phyloP scores from a whole-genome alignment of 768 basidiomycete species.

The Phaffia tasmanica region DNA sequence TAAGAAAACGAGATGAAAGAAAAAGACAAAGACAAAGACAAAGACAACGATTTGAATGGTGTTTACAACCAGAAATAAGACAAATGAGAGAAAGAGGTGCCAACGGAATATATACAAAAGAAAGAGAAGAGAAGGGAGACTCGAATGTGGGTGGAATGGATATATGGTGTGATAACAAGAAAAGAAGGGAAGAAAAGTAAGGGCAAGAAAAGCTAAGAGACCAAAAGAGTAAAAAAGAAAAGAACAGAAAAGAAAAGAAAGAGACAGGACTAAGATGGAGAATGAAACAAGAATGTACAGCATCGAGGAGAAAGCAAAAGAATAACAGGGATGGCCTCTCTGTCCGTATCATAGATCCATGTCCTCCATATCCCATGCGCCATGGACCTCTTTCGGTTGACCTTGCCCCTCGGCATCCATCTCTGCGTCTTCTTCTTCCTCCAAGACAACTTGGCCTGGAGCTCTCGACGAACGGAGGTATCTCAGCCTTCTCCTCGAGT shows the following conservation, averaged over 20 bases:
- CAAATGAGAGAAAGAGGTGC: not conserved
- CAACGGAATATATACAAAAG: not conserved
- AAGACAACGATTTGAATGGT: too few species aligned
- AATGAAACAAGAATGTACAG: not conserved
- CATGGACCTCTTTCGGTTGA: not conserved
- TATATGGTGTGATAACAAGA: not conserved
- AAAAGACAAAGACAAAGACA: too few species aligned
- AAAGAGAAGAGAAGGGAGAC: not conserved
- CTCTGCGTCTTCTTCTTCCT: not conserved
- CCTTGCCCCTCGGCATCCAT: not conserved
- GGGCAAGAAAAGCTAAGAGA: not conserved
- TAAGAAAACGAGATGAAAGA: too few species aligned
- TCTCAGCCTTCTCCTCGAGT: not conserved
- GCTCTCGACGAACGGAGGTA: not conserved
- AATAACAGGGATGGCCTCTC: not conserved
- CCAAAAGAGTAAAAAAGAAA: not conserved
- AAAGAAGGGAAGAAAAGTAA: not conserved
- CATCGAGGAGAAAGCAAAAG: not conserved
- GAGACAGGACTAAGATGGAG: not conserved
- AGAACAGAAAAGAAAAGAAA: not conserved
- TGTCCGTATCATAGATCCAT: slow-evolving; percentile 5
- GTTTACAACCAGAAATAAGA: not conserved
- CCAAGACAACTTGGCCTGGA: too few species aligned
- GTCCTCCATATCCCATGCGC: slow-evolving; percentile 9
- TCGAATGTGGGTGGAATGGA: not conserved